These are phyloP conservation scores for Vitis labrusca DNA, from an alignment of 164 flowering plant species.

Conservation along the genomic window DNA sequence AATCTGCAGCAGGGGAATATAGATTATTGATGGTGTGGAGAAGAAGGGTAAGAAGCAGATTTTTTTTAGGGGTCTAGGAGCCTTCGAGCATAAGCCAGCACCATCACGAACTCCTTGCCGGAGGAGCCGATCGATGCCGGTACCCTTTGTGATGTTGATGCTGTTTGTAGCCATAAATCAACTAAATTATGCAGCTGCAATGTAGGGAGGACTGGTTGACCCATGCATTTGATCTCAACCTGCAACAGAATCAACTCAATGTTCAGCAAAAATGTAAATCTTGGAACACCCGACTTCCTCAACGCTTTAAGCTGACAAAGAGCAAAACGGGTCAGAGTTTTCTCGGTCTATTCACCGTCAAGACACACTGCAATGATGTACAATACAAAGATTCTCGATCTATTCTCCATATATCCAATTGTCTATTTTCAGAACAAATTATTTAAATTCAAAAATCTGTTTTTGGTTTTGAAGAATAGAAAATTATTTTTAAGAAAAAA, in stretches of 20 bases:
- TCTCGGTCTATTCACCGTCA: no score
- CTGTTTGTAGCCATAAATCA: slow-evolving; percentile 64
- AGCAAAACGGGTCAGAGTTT: no score
- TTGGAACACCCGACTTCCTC: no score
- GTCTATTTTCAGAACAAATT: no score
- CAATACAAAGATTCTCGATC: no score
- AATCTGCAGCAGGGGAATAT: slow-evolving; percentile 1
- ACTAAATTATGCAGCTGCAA: slow-evolving; percentile 51
- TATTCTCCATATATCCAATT: no score
- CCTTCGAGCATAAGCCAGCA: slow-evolving; percentile 63
- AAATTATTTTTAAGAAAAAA: no score
- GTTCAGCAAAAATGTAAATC: neutral
- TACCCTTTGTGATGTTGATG: slow-evolving; percentile 43
- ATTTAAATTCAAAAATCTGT: no score
- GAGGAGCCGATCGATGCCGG: slow-evolving; percentile 62
- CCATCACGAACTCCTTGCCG: slow-evolving; percentile 88
- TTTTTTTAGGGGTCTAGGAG: slow-evolving; percentile 7
- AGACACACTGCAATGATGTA: no score
- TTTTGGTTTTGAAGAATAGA: no score
- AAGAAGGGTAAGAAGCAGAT: neutral
- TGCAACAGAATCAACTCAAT: slow-evolving; percentile 20
- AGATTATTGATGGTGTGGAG: slow-evolving; percentile 6
- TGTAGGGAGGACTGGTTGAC: slow-evolving; percentile 63
- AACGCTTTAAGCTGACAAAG: no score
- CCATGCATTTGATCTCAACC: slow-evolving; percentile 82